Percentiles rank a stretch among this genome's conserved stretches.
These are phyloP conservation scores for Auricularia sp. DNA, from an alignment of 768 basidiomycete species.

Conservation along the genomic window DNA sequence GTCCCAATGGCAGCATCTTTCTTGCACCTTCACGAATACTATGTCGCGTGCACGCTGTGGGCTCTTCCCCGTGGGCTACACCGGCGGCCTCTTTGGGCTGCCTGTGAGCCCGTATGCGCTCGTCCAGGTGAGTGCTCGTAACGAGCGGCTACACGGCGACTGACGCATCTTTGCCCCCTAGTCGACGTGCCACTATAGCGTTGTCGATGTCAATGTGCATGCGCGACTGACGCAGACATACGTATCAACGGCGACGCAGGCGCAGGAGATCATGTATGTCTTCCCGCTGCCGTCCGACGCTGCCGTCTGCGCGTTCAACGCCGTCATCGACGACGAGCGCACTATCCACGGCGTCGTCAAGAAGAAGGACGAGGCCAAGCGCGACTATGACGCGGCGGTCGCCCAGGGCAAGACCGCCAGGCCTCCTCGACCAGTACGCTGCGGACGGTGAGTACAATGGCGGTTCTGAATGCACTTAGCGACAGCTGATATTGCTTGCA, in stretches of 20 bases:
- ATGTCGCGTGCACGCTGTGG: not conserved
- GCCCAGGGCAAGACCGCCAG: slow-evolving; percentile 33
- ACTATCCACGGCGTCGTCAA: slow-evolving; percentile 38
- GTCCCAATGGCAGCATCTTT: too few species aligned
- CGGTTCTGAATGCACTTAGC: not conserved
- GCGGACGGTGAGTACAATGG: not conserved
- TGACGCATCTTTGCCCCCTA: not conserved
- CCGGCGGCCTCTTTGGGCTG: too few species aligned
- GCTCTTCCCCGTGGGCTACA: not conserved
- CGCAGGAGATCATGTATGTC: slow-evolving; percentile 30
- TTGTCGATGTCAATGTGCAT: not conserved
- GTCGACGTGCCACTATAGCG: not conserved
- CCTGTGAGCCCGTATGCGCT: too few species aligned
- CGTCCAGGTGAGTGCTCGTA: too few species aligned
- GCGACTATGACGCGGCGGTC: slow-evolving; percentile 33
- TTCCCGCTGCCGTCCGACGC: slow-evolving; percentile 51
- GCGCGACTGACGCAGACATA: slow-evolving; percentile 8
- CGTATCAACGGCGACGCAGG: not conserved
- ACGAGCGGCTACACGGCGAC: too few species aligned
- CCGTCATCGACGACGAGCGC: slow-evolving; percentile 35
- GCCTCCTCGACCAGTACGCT: slow-evolving; percentile 31
- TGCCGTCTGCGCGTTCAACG: slow-evolving; percentile 46
- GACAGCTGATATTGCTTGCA: not conserved
- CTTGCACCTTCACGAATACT: not conserved
- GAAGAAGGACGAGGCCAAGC: slow-evolving; percentile 36